A percentile compares a stretch with the other conserved stretches of the same genome.
Conservation (phyloP, 116 monocot genomes). For the Iris pallida region DNA sequence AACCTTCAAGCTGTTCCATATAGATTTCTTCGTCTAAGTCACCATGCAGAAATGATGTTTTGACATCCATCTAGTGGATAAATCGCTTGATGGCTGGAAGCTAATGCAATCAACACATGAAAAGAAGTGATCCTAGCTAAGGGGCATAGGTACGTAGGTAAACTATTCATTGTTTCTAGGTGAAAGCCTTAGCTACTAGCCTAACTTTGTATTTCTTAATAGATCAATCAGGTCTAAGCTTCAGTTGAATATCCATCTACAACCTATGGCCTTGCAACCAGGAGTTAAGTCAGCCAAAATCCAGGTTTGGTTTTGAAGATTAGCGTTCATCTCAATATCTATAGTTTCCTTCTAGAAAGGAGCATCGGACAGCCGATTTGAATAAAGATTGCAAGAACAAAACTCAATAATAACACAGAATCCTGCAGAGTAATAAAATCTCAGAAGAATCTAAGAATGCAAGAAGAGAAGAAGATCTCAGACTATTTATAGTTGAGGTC, state of each 20-base stretch:
- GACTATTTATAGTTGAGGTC: too few relatives aligned
- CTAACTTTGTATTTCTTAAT: constrained; percentile 7
- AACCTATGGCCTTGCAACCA: neutral
- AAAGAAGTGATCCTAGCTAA: neutral
- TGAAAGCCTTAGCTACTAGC: neutral
- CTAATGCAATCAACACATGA: neutral
- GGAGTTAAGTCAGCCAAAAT: neutral
- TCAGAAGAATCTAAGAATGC: too few relatives aligned
- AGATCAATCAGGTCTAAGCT: neutral
- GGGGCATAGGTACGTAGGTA: neutral
- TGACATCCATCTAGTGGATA: constrained; percentile 10
- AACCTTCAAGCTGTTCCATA: neutral
- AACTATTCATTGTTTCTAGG: neutral
- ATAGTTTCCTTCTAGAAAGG: neutral
- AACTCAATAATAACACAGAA: too few relatives aligned
- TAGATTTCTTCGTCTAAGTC: constrained; percentile 4
- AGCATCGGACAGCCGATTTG: too few relatives aligned
- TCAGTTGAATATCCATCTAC: neutral
- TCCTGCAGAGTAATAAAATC: too few relatives aligned
- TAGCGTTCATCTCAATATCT: neutral
- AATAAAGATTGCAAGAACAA: too few relatives aligned
- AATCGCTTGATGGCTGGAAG: neutral
- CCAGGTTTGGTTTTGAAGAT: neutral
- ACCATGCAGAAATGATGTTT: constrained; percentile 6
- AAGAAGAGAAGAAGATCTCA: too few relatives aligned